A percentile compares a stretch with the other conserved stretches of the same genome.
phyloP scores from a whole-genome alignment of 805 yeast genomes.

The Saccharomyces mikatae region DNA sequence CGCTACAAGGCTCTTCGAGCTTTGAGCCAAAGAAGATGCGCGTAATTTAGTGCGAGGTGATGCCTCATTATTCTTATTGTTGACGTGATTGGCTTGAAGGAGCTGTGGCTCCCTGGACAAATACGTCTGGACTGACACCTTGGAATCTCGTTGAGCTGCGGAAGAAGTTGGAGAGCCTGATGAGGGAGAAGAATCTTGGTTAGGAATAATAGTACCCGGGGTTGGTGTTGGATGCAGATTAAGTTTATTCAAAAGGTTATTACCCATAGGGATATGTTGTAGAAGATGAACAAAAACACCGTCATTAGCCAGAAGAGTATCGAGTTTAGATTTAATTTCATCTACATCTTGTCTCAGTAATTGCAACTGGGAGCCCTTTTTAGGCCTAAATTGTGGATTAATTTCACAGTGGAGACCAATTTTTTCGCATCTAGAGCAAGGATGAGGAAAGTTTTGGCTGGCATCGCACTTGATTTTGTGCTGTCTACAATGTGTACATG shows the following conservation, averaged over 20 bases:
- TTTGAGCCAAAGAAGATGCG: neutral
- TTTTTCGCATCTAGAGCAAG: slow-evolving; percentile 76
- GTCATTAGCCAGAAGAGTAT: slow-evolving; percentile 57
- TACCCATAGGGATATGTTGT: slow-evolving; percentile 25
- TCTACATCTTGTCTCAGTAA: slow-evolving; percentile 77
- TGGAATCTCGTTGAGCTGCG: slow-evolving; percentile 2
- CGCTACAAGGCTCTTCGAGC: slow-evolving; percentile 21
- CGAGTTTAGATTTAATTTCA: slow-evolving; percentile 66
- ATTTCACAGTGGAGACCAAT: slow-evolving; percentile 78
- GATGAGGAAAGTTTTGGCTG: slow-evolving; percentile 66
- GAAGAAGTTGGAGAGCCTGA: slow-evolving; percentile 7
- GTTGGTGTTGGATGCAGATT: neutral
- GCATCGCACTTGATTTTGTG: slow-evolving; percentile 93
- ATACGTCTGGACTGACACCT: slow-evolving; percentile 36
- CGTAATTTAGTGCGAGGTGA: neutral
- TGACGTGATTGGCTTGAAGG: slow-evolving; percentile 13
- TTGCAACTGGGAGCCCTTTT: slow-evolving; percentile 86
- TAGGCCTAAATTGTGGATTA: slow-evolving; percentile 85
- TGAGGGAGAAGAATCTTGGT: slow-evolving; percentile 5
- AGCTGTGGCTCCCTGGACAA: slow-evolving; percentile 39
- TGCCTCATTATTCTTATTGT: slow-evolving; percentile 1
- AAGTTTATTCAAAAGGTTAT: slow-evolving; percentile 2
- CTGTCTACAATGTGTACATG: slow-evolving; percentile 91
- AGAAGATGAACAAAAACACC: slow-evolving; percentile 58
- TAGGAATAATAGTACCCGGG: neutral